A percentile compares a stretch with the other conserved stretches of the same genome.
Conservation (phyloP, 352 stramenopile species). For the Pythium brassicae region DNA sequence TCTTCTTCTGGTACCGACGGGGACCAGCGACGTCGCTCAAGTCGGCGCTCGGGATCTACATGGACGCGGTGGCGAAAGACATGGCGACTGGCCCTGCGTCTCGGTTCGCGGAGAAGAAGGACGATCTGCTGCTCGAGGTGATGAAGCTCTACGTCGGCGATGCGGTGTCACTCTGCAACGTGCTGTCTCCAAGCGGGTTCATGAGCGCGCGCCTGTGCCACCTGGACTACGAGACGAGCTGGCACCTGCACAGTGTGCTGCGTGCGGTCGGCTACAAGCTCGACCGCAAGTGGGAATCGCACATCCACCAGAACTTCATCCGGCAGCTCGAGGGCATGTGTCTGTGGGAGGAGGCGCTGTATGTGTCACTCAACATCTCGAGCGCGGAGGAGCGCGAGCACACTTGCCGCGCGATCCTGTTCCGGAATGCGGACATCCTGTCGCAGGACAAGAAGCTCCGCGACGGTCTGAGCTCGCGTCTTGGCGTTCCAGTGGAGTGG, state of each 20-base stretch:
- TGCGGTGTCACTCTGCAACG: constrained; percentile 43
- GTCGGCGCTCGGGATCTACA: constrained; percentile 35
- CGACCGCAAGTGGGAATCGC: constrained; percentile 68
- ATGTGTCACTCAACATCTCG: constrained; percentile 77
- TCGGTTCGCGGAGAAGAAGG: constrained; percentile 33
- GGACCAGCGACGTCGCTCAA: constrained; percentile 45
- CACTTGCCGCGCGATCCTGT: constrained; percentile 57
- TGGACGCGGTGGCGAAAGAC: constrained; percentile 35
- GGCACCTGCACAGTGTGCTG: constrained; percentile 73
- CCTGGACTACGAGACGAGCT: constrained; percentile 76
- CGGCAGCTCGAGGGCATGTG: constrained; percentile 60
- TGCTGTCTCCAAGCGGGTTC: constrained; percentile 59
- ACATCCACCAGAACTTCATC: constrained; percentile 82
- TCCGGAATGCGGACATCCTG: constrained; percentile 60
- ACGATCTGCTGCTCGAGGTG: constrained; percentile 61
- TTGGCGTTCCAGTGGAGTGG: constrained; percentile 56
- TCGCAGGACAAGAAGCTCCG: constrained; percentile 28
- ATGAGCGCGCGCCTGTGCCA: constrained; percentile 22
- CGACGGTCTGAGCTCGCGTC: constrained; percentile 46
- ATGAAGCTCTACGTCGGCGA: constrained; percentile 67
- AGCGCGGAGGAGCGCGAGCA: constrained; percentile 43
- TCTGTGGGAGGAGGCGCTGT: constrained; percentile 69
- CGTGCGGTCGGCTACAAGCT: constrained; percentile 70
- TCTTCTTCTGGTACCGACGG: constrained; percentile 71
- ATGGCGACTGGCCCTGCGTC: constrained; percentile 30